Percentiles rank a stretch among this genome's conserved stretches.
These are phyloP conservation scores for Cercospora zeina DNA, from an alignment of 2,329 filamentous ascomycete genomes.

Conservation along the genomic window DNA sequence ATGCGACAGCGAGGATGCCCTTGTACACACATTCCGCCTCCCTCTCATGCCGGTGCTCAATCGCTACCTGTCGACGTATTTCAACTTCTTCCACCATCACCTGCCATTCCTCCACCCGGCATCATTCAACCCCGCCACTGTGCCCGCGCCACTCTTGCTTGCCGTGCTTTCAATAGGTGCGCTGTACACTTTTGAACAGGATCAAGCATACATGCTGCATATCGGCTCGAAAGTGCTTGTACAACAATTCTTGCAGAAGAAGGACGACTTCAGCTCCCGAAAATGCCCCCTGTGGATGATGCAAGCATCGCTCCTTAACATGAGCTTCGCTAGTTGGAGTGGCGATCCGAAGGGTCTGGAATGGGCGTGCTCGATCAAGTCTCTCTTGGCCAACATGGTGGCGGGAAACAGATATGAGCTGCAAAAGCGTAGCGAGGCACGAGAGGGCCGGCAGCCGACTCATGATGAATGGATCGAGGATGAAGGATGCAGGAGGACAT, in stretches of 20 bases:
- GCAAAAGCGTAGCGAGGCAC: conserved; percentile 86
- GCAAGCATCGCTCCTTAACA: conserved; percentile 95
- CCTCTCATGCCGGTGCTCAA: conserved; percentile 80
- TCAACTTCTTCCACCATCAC: conserved; percentile 95
- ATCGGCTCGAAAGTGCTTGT: conserved; percentile 97
- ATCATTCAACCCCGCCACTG: conserved; percentile 78
- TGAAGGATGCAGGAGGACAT: conserved; percentile 92
- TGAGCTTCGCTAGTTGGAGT: conserved; percentile 99
- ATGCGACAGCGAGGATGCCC: conserved; percentile 76
- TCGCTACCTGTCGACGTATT: conserved; percentile 92
- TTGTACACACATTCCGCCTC: conserved; percentile 86
- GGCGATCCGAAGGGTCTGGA: conserved; percentile 95
- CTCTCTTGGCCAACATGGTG: conserved; percentile 96
- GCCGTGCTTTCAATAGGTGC: conserved; percentile 94
- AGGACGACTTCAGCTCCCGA: conserved; percentile 96
- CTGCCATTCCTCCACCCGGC: conserved; percentile 91
- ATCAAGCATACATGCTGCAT: conserved; percentile 94
- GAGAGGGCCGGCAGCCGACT: conserved; percentile 71
- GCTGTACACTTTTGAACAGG: conserved; percentile 93
- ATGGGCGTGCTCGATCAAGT: conserved; percentile 99
- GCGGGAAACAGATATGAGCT: conserved; percentile 95
- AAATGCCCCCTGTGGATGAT: conserved; percentile 98
- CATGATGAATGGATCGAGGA: conserved; percentile 95
- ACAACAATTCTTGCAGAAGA: conserved; percentile 95
- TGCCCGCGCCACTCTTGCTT: conserved; percentile 79